phyloP scores from a whole-genome alignment of 2,329 filamentous ascomycete species.

The Fusarium nelsonii region DNA sequence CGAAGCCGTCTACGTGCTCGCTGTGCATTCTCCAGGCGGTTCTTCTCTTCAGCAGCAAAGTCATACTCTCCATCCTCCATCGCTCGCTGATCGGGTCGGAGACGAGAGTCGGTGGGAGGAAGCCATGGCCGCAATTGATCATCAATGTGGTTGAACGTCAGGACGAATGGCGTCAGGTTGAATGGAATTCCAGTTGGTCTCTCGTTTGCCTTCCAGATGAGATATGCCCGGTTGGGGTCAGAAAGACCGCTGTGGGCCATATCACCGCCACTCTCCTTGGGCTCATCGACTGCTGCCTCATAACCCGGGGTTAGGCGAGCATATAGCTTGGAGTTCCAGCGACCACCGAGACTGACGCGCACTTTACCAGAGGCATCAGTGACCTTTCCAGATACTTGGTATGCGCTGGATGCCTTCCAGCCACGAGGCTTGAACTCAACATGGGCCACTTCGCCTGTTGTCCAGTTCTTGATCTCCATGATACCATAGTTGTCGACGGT shows the following conservation, averaged over 20 bases:
- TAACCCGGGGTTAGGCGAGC: constrained; percentile 92
- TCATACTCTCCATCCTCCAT: constrained; percentile 99
- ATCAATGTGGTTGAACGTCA: constrained; percentile 92
- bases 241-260: constrained; percentile 65
- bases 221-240: constrained; percentile 81
- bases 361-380: constrained; percentile 83
- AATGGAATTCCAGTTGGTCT: constrained; percentile 90
- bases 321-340: constrained; percentile 98
- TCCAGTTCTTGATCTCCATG: constrained; percentile 99
- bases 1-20: constrained; percentile 78
- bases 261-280: constrained; percentile 54
- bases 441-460: constrained; percentile 88
- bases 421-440: constrained; percentile 95
- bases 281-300: constrained; percentile 77
- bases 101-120: constrained; percentile 92
- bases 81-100: constrained; percentile 92
- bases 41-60: constrained; percentile 92
- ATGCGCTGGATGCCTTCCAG: constrained; percentile 94
- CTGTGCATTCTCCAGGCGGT: constrained; percentile 92
- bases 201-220: constrained; percentile 91
- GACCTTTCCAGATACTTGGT: constrained; percentile 88
- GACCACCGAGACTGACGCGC: constrained; percentile 88
- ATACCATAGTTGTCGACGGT: constrained; percentile 97
- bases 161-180: constrained; percentile 95
- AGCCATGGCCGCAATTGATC: constrained; percentile 82